Evolutionary conservation across 2,329 filamentous ascomycete species (phyloP), one percentile per base, ranked within the genome.

Genomic region (Alternaria sp.): DNA sequence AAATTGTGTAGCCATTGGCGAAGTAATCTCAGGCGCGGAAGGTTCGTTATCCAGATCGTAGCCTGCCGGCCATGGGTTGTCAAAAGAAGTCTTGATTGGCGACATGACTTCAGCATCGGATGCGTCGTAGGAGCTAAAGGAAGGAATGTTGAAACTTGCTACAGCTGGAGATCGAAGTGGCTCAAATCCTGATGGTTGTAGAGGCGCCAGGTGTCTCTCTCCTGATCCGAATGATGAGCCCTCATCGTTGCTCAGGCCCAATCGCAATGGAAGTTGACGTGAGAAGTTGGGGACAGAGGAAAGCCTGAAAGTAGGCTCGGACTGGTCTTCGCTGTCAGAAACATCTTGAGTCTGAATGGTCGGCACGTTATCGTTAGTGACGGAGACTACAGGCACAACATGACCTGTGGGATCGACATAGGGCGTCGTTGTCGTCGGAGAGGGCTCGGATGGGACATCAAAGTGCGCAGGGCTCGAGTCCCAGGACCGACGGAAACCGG

Each of bases 401-500:
- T 80, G 75, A 12, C 75, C 78, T 51, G 77, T 79, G 2, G 78
- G 74, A 64, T 81, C 79, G 11, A 80, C 78, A 60, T 77, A 79
- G 20, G 78, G 76, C 1, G 70, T 69, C 23, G 71, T 68, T 9
- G 66, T 69, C 37, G 37, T 41, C 8, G 75, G 74, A 3, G 76
- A 71, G 6, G 77, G 65, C 28, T 75, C 74, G 8, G 77, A 63
- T 9, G 74, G 71, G 6, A 77, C 60, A 50, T 78, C 76, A 28
- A 75, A 80, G 46, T 77, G 72, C 7, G 77, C 72, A 44, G 78
- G 77, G 44, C 75, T 76, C 7, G 78, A 78, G 20, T 75, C 79
- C 80, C 80, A 81, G n/a, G 80, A 81, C 26, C 78, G 75, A 44
- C 79, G 77, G 61, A 79, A 81, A 6, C 73, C 73, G 50, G 78